Conservation (phyloP, 2,329 filamentous ascomycete species). For the Aspergillus tanneri region DNA sequence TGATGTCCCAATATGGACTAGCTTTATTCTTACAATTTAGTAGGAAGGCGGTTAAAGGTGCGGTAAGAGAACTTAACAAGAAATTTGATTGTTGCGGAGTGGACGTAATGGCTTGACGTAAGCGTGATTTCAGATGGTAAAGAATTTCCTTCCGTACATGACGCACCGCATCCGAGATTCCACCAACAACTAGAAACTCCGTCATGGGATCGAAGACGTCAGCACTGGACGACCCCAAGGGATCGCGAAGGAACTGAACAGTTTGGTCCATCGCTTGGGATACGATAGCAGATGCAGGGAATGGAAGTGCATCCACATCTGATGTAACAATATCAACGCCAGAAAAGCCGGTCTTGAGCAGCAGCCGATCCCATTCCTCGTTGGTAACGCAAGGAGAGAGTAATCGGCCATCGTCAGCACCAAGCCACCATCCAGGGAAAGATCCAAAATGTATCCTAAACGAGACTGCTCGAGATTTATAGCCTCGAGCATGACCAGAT, state of each 20-base stretch:
- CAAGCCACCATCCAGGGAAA: constrained; percentile 6
- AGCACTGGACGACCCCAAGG: neutral
- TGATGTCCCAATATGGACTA: no score
- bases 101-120: no score
- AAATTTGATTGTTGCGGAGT: no score
- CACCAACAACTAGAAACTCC: no score
- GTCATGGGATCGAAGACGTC: neutral
- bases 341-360: neutral
- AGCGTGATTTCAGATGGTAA: no score
- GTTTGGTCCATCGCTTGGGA: constrained; percentile 7
- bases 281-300: neutral
- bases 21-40: no score
- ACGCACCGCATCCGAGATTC: neutral
- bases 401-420: neutral
- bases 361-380: neutral
- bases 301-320: neutral
- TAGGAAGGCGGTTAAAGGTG: no score
- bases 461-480: neutral
- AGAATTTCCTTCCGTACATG: no score
- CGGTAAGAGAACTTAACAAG: no score
- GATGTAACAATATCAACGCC: constrained; percentile 5
- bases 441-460: neutral
- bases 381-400: neutral
- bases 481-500: neutral
- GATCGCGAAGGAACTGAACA: neutral